Base-by-base conservation (phyloP, 2,329 filamentous ascomycete genomes). In the Exophiala lecanii-corni region DNA sequence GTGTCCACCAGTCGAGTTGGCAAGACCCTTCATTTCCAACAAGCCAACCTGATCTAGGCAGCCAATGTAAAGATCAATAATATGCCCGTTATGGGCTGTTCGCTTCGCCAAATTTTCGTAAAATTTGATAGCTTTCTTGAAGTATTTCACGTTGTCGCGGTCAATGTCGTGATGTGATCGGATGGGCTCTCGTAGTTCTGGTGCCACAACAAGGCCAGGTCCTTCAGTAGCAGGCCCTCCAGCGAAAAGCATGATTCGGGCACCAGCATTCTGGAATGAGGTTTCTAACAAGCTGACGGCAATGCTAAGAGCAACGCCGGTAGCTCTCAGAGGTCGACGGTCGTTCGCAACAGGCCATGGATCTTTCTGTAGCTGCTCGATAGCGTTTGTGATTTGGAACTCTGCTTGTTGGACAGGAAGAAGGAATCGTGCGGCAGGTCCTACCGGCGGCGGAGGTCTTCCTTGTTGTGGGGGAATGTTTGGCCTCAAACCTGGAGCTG, bases 161-260 rank as follows among this genome's bases (percentile, higher is more conserved):
- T 98, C 92, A 65, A 98, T 98, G 60, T 98, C 92, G 67, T 98
- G 92, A 69, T 98, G 92, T 31, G 91, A 97, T 61, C 92, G 84
- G 54, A 98, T 97, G 7, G 94, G 89, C 64, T 98, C 92, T 64
- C 91, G 85, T 54, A 98, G 73, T 68, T 98, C 92, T 17, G 92
- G 87, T 2, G 89, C 89, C 62, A 98, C 92, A 21, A 98, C 92
- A 78, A 95, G 89, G 49, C 92, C 92, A 9, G 92, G 92, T 1
- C 92, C 92, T 66, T 98, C 92, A 1, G 92, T 98, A 30, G 89
- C 89, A 40, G 92, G 84, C 25, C 92, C 92, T 59, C 91, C 94
- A 41, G 89, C 86, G 65, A 98, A 98, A 34, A 97, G 76, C 92
- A 98, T 98, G 58, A 98, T 89, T 53, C 92, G 83, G 5, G 86